Percentiles rank a stretch among this genome's conserved stretches.
These are phyloP conservation scores for Mesembryanthemum crystallinum DNA, from an alignment of 148 eudicot species.

Conservation along the genomic window DNA sequence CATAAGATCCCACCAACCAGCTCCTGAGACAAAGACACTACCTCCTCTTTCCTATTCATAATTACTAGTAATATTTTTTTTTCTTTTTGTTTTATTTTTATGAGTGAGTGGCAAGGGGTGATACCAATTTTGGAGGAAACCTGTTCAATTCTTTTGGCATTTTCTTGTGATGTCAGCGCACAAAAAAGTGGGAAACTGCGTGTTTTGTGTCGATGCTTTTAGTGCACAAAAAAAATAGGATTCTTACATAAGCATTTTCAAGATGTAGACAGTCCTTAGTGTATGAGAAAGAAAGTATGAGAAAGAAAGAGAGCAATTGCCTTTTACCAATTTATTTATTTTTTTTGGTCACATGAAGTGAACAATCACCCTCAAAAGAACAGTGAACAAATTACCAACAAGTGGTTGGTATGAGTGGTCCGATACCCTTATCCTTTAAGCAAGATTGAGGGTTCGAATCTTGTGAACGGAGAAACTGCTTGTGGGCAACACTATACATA, in stretches of 20 bases:
- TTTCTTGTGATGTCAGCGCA: constrained; percentile 38
- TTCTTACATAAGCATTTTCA: constrained; percentile 6
- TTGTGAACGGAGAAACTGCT: too few species aligned
- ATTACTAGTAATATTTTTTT: too few species aligned
- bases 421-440: too few species aligned
- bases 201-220: constrained; percentile 27
- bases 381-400: too few species aligned
- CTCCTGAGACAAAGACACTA: constrained; percentile 18
- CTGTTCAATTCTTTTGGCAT: constrained; percentile 25
- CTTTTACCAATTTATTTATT: not conserved
- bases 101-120: constrained; percentile 12
- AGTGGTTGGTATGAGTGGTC: too few species aligned
- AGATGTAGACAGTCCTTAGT: not conserved
- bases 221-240: constrained; percentile 18
- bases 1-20: constrained; percentile 22
- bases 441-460: too few species aligned
- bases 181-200: constrained; percentile 39
- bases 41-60: too few species aligned
- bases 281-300: not conserved
- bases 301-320: not conserved
- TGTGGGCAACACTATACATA: too few species aligned
- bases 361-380: constrained; percentile 21
- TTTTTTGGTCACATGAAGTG: constrained; percentile 18
- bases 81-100: not conserved
- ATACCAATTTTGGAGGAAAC: constrained; percentile 26